Conservation (phyloP, 1,284 basidiomycete species). For the Takashimella koratensis region DNA sequence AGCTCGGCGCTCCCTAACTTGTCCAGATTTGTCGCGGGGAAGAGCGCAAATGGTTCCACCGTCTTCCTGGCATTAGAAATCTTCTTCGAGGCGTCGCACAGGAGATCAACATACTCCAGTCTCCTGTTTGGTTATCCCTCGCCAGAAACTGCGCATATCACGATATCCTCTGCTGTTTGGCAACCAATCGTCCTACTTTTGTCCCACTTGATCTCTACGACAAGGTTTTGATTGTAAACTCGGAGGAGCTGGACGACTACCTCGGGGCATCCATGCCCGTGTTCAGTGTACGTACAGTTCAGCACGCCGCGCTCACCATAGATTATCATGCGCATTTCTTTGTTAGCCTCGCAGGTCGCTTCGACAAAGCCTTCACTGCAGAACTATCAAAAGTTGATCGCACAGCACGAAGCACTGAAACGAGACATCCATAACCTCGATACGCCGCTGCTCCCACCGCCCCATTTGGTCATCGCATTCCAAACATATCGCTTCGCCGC, state of each 20-base stretch:
- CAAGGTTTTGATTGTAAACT: slow-evolving; percentile 18
- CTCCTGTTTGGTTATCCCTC: slow-evolving; percentile 18
- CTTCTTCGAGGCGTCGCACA: neutral
- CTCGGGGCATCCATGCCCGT: slow-evolving; percentile 28
- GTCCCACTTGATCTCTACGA: slow-evolving; percentile 28
- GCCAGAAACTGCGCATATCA: slow-evolving; percentile 32
- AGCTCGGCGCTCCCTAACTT: slow-evolving; percentile 1
- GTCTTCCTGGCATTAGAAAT: slow-evolving; percentile 10
- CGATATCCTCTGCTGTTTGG: slow-evolving; percentile 21
- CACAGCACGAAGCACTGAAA: neutral
- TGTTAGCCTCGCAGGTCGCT: neutral
- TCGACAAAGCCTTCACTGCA: neutral
- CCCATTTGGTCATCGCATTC: slow-evolving; percentile 27
- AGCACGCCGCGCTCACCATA: neutral
- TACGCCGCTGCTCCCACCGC: neutral
- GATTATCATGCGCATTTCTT: neutral
- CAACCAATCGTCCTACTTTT: slow-evolving; percentile 19
- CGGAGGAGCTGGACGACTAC: slow-evolving; percentile 27
- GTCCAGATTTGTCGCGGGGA: neutral
- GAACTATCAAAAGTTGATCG: neutral
- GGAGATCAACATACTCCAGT: neutral
- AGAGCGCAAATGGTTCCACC: slow-evolving; percentile 8
- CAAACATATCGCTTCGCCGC: slow-evolving; percentile 31
- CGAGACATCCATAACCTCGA: neutral
- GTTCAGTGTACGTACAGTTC: slow-evolving; percentile 18